Evolutionary conservation across 441 rosid species (phyloP).

Genomic region (Flueggea neowawraea): DNA sequence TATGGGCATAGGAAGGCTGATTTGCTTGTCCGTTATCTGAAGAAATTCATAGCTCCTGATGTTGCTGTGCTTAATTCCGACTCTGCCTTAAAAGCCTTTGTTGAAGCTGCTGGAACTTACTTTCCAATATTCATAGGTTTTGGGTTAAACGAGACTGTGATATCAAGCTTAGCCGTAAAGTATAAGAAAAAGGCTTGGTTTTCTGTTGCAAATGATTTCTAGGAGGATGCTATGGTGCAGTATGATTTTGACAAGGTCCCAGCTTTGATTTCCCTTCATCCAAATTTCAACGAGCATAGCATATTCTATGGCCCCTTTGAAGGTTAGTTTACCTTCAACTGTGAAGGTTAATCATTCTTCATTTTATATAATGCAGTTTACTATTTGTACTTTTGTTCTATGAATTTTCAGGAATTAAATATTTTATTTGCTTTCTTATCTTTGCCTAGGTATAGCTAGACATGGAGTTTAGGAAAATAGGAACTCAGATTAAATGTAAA

Average conservation of each 20-base stretch:
- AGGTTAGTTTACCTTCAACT: conserved; percentile 40
- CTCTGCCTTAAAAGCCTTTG: conserved; percentile 51
- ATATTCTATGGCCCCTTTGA: conserved; percentile 90
- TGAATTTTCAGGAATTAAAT: too few relatives aligned
- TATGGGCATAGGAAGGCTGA: conserved; percentile 88
- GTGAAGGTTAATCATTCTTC: conserved; percentile 1
- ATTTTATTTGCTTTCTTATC: too few relatives aligned
- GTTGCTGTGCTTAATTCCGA: conserved; percentile 73
- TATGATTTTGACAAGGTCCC: conserved; percentile 83
- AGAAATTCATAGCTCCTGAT: conserved; percentile 88
- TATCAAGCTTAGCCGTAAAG: conserved; percentile 49
- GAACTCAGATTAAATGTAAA: too few relatives aligned
- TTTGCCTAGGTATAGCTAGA: too few relatives aligned
- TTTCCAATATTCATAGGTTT: conserved; percentile 83
- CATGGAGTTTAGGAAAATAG: too few relatives aligned
- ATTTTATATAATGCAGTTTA: background rate
- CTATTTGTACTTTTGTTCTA: background rate
- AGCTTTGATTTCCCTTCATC: conserved; percentile 63
- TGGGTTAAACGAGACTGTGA: conserved; percentile 50
- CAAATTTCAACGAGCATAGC: conserved; percentile 53
- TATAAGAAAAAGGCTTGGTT: conserved; percentile 96
- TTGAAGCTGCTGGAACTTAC: conserved; percentile 58
- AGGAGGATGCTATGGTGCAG: conserved; percentile 61
- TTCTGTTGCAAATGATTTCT: conserved; percentile 67
- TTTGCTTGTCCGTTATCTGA: conserved; percentile 71